Evolutionary conservation across 2,329 filamentous ascomycete species (phyloP).

Genomic region (Coleophoma cylindrospora): DNA sequence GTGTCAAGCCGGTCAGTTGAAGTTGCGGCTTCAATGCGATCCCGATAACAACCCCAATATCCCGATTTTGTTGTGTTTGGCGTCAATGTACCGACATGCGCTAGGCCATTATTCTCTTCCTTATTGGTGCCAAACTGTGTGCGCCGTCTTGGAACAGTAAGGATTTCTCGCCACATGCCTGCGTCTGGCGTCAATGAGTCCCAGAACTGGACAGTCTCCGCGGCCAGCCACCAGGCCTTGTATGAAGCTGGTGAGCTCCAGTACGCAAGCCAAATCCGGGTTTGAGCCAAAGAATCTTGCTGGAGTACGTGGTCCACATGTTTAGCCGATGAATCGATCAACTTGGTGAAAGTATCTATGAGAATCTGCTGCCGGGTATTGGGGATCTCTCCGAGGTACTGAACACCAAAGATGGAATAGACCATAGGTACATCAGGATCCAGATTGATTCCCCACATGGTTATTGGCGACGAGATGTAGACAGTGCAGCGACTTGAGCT

Average conservation of each 20-base stretch:
- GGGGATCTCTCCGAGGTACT: too few species aligned
- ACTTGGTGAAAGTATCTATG: too few species aligned
- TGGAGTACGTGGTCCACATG: too few species aligned
- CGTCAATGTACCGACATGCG: neutral
- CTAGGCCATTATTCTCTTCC: neutral
- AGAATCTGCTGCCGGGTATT: too few species aligned
- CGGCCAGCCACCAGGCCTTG: neutral
- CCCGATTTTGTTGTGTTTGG: neutral
- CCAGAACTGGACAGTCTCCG: neutral
- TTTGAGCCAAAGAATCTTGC: too few species aligned
- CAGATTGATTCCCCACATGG: too few species aligned
- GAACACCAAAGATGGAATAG: too few species aligned
- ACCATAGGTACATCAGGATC: too few species aligned
- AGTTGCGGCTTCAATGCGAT: neutral
- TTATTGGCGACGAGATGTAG: too few species aligned
- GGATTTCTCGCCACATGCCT: neutral
- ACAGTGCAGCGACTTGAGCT: too few species aligned
- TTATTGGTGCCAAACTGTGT: neutral
- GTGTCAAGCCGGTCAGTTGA: neutral
- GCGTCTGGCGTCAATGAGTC: neutral
- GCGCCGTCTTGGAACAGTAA: neutral
- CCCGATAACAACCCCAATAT: neutral
- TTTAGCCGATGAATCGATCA: too few species aligned
- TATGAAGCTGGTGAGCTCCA: neutral
- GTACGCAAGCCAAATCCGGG: neutral